Conservation (phyloP, 2,329 filamentous ascomycete genomes). For the Sclerotinia nivalis region DNA sequence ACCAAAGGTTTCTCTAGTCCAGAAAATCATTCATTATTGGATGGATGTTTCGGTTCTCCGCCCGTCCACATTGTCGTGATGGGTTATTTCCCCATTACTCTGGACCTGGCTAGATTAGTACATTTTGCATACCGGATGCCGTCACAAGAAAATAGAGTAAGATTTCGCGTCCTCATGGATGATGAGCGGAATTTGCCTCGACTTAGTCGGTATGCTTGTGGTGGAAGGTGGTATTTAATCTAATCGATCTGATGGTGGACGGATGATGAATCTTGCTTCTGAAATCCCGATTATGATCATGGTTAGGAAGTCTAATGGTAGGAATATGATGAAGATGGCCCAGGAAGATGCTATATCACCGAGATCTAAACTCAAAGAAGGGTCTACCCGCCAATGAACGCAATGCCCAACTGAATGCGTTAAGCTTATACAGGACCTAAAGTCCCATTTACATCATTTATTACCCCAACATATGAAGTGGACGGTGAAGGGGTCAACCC, state of each 20-base stretch:
- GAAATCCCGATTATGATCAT: not conserved
- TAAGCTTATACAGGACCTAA: not conserved
- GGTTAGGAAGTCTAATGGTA: not conserved
- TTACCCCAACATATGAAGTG: slow-evolving; percentile 2
- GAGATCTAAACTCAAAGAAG: not conserved
- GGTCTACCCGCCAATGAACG: too few relatives aligned
- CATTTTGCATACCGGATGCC: not conserved
- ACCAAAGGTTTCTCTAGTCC: too few relatives aligned
- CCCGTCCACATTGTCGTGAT: not conserved
- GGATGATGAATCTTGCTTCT: not conserved
- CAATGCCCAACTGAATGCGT: too few relatives aligned
- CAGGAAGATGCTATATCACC: not conserved
- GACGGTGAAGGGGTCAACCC: not conserved
- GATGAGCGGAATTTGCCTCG: not conserved
- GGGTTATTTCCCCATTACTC: not conserved
- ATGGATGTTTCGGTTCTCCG: not conserved
- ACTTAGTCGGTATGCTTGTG: not conserved
- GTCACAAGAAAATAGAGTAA: not conserved
- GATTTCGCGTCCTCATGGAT: not conserved
- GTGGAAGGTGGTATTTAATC: not conserved
- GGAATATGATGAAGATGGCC: not conserved
- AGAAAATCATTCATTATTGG: not conserved
- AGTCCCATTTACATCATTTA: not conserved
- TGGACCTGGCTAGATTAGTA: not conserved
- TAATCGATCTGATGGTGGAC: slow-evolving; percentile 5